phyloP scores from a whole-genome alignment of 106 monocot genomes.

The Dendrobium chrysotoxum region DNA sequence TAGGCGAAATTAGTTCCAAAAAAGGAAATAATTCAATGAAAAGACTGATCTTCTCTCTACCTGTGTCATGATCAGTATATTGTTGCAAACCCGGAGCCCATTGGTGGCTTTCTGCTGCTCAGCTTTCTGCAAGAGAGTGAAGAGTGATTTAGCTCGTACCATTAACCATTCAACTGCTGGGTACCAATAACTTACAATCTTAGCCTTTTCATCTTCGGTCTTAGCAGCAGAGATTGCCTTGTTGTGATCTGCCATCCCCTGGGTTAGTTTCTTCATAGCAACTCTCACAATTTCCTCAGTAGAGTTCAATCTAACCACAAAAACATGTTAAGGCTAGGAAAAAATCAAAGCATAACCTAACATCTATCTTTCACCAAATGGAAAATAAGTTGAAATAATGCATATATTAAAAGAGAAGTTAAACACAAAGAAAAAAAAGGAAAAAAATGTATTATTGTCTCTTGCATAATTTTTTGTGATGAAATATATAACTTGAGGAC shows the following conservation, averaged over 20 bases:
- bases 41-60: constrained; percentile 18
- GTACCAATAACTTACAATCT: constrained; percentile 45
- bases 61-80: constrained; percentile 88
- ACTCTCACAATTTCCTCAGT: constrained; percentile 67
- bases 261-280: constrained; percentile 72
- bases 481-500: neutral
- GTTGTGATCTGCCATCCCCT: constrained; percentile 81
- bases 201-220: constrained; percentile 75
- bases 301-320: constrained; percentile 45
- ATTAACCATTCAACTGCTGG: neutral
- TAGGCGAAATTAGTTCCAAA: neutral
- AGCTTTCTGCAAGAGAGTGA: constrained; percentile 41
- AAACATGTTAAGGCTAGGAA: neutral
- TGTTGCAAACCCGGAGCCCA: constrained; percentile 68
- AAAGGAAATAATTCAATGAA: neutral
- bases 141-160: neutral
- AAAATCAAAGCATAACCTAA: neutral
- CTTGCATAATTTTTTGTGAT: neutral
- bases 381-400: neutral
- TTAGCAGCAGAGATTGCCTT: constrained; percentile 70
- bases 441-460: neutral
- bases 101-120: constrained; percentile 74
- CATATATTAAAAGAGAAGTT: neutral
- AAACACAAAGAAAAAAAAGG: neutral
- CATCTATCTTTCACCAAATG: neutral